Evolutionary conservation across 495 filamentous ascomycete species (phyloP), one percentile per base, ranked within the genome.

Genomic region (Hypoxylon lenormandii): DNA sequence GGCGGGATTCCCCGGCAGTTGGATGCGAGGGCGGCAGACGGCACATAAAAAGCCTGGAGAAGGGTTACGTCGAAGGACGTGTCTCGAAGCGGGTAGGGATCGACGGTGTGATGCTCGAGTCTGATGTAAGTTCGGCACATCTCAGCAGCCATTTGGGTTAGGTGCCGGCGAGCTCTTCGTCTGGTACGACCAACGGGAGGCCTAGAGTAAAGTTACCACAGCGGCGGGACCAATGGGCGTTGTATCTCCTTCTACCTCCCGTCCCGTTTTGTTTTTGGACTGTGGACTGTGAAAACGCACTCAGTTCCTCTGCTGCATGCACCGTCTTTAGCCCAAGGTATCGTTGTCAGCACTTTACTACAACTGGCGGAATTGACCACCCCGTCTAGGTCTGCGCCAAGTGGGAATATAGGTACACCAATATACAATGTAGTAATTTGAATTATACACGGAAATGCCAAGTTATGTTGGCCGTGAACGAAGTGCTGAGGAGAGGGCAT

Each of bases 121-220:
- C 56, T 65, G 61, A 66, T 61, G 67, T 66, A 56, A 65, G 67
- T 52, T 54, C 61, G 61, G 67, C 59, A 71, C 61, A 63, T 71
- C 50, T n/a, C 13, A 13, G 48, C 22, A 33, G 38, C 52, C 28
- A 40, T 50, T 66, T 61, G 62, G 56, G 56, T 61, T 66, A 66
- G 58, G 62, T 64, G 47, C 58, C 62, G 61, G 28, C 48, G 22
- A n/a, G 67, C 55, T 26, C 47, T n/a, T 21, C 12, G 12, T 59
- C 43, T 66, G 56, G 61, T 65, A 61, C 42, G 43, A 55, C 61
- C 55, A 37, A 56, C 55, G 56, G 56, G 47, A 61, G 57, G 56
- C 57, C 30, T 53, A 53, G 47, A 51, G 42, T 26, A 33, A 30
- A 66, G 51, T 71, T 63, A 71, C 68, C 68, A 63, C 21, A 33